phyloP scores from a whole-genome alignment of 495 filamentous ascomycete species.

The Penicillium soppii region DNA sequence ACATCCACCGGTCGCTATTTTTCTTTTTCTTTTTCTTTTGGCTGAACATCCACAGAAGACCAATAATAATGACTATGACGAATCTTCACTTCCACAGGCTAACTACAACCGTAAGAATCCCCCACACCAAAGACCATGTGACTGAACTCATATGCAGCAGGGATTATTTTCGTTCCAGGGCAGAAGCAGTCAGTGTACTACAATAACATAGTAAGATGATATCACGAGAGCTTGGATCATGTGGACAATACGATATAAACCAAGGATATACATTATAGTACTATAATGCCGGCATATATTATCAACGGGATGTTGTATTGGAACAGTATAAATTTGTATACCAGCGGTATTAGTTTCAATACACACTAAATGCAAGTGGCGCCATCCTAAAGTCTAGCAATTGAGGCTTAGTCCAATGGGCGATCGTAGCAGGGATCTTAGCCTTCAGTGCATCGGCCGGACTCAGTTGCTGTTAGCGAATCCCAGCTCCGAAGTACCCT shows the following conservation, averaged over 20 bases:
- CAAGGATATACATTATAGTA: conserved; percentile 1
- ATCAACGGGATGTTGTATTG: no score
- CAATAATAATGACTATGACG: neutral
- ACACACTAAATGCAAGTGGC: conserved; percentile 14
- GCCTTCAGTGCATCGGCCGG: conserved; percentile 20
- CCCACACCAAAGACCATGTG: conserved; percentile 22
- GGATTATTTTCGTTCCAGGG: conserved; percentile 8
- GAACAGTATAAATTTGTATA: neutral
- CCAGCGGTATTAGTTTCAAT: no score
- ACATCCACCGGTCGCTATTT: neutral
- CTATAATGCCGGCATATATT: neutral
- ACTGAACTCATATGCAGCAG: conserved; percentile 30
- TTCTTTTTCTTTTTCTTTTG: neutral
- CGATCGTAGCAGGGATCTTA: conserved; percentile 33
- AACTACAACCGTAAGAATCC: neutral
- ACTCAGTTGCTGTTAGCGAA: conserved; percentile 23
- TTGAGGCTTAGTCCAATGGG: conserved; percentile 30
- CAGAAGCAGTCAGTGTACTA: neutral
- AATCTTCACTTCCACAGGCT: conserved; percentile 4
- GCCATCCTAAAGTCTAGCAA: conserved; percentile 23
- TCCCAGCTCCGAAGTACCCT: conserved; percentile 23
- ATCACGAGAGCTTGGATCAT: conserved; percentile 9
- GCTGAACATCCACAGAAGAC: neutral
- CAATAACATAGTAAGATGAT: conserved; percentile 24
- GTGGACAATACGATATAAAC: neutral